Base-by-base conservation (phyloP, 2,329 filamentous ascomycete genomes). In the Aspergillus hortae region DNA sequence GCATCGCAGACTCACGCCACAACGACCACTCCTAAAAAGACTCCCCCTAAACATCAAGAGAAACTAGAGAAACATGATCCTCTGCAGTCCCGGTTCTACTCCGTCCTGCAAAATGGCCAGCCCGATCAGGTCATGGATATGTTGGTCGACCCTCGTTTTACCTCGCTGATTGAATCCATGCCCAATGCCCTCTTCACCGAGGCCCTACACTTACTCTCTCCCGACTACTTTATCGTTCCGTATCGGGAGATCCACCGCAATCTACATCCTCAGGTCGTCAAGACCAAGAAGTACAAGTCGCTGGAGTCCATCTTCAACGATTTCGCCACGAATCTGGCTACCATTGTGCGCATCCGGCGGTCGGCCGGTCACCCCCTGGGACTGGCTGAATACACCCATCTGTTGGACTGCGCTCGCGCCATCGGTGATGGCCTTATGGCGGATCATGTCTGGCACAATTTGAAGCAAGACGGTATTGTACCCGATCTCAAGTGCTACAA, bases 141-240 rank as follows among this genome's bases (percentile, higher is more conserved):
- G 6, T 54, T 76, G 52, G 57, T 60, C 10, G 60, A 71, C 43
- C 64, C 66, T 47, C 59, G 60, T 41, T 70, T 65, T 55, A 56
- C 56, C 15, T 48, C 57, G 10, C 46, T 68, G 17, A 57, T 72
- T 45, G 60, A 64, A 48, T 61, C 59, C 4, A 65, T 90, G 19
- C 77, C 85, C 0, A 67, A 75, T 1, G 73, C 78, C 1, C 78
- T 78, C 1, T 85, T 90, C 61, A 82, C 83, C 1, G 83, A 87
- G 56, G 78, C 88, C 9, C 66, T 92, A 27, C 77, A 79, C 32
- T 75, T 78, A 4, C 68, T 91, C 7, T 83, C 88, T 52, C 86
- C 87, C 0, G 61, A 68, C 21, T 67, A 79, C 56, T 78, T 81
- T 54, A 58, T 82, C 38, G 67, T 71, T 21, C 71, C 72, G 1